Conservation (phyloP, 208 protist genomes). For the Porcisia deanei region DNA sequence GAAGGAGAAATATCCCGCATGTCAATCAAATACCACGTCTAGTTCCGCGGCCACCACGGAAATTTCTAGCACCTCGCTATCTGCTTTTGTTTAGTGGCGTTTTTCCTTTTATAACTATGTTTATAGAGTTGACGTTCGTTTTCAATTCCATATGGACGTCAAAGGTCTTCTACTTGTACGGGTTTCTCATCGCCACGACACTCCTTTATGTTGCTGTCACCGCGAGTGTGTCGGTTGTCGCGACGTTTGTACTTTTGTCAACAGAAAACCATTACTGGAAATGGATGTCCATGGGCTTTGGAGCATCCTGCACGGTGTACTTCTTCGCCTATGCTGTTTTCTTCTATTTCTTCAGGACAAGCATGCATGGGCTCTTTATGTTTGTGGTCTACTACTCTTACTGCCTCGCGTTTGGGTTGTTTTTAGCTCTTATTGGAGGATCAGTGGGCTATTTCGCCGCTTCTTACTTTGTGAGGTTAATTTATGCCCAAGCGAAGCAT, state of each 20-base stretch:
- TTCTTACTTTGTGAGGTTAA: slow-evolving; percentile 47
- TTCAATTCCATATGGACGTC: slow-evolving; percentile 97
- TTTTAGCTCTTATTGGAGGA: slow-evolving; percentile 45
- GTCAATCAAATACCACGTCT: slow-evolving; percentile 93
- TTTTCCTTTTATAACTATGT: slow-evolving; percentile 95
- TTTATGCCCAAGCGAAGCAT: slow-evolving; percentile 53
- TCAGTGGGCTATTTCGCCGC: slow-evolving; percentile 41
- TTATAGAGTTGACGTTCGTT: slow-evolving; percentile 96
- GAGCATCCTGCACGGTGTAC: slow-evolving; percentile 82
- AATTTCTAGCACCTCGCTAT: slow-evolving; percentile 22
- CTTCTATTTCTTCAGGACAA: slow-evolving; percentile 24
- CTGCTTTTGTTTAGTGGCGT: slow-evolving; percentile 84
- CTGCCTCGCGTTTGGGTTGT: slow-evolving; percentile 9
- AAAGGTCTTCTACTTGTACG: slow-evolving; percentile 97
- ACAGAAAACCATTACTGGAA: slow-evolving; percentile 94
- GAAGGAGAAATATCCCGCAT: slow-evolving; percentile 59
- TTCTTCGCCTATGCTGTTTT: slow-evolving; percentile 85
- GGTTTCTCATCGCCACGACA: slow-evolving; percentile 93
- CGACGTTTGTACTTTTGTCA: slow-evolving; percentile 94
- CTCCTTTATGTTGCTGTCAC: slow-evolving; percentile 90
- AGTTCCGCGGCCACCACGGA: slow-evolving; percentile 86
- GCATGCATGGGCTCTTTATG: slow-evolving; percentile 18
- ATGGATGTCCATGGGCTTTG: slow-evolving; percentile 92
- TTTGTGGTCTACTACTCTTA: slow-evolving; percentile 30
- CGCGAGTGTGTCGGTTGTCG: slow-evolving; percentile 85